Percentiles rank a stretch among this genome's conserved stretches.
Conservation (phyloP, 495 filamentous ascomycete species). For the Delitschia confertaspora region DNA sequence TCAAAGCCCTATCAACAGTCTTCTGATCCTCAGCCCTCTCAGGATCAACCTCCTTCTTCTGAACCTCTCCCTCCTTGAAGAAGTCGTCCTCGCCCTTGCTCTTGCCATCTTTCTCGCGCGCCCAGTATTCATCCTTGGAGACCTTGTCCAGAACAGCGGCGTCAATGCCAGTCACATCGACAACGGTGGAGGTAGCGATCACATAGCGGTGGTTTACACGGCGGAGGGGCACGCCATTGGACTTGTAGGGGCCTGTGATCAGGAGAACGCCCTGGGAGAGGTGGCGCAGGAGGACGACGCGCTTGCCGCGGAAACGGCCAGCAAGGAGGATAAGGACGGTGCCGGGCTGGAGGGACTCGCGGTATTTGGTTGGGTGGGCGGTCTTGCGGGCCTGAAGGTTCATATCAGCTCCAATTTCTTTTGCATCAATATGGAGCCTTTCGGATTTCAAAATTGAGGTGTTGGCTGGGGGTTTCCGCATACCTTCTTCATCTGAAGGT, state of each 20-base stretch:
- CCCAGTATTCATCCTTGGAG: conserved; percentile 80
- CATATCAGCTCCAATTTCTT: conserved; percentile 2
- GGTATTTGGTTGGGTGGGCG: conserved; percentile 72
- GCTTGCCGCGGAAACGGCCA: conserved; percentile 99
- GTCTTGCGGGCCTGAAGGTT: conserved; percentile 86
- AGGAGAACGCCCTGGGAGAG: conserved; percentile 94
- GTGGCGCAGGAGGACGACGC: conserved; percentile 94
- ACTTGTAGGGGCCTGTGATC: conserved; percentile 98
- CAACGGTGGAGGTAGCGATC: conserved; percentile 85
- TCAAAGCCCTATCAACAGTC: conserved; percentile 84
- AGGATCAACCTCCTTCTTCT: conserved; percentile 93
- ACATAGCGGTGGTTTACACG: conserved; percentile 98
- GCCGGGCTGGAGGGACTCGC: conserved; percentile 81
- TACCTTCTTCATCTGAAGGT: conserved; percentile 86
- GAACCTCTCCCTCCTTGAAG: conserved; percentile 95
- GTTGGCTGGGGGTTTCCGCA: conserved; percentile 26
- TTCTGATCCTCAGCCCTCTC: conserved; percentile 93
- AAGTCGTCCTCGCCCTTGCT: conserved; percentile 86
- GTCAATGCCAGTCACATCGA: conserved; percentile 79
- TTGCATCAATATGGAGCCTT: not conserved
- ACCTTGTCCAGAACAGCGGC: conserved; percentile 75
- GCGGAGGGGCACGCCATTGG: conserved; percentile 97
- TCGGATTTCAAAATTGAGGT: not conserved
- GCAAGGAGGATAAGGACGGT: conserved; percentile 95
- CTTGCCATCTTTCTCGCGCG: conserved; percentile 84